Evolutionary conservation across 257 asterid species (phyloP), one percentile per base, ranked within the genome.

Genomic region (Solanum pinnatisectum): DNA sequence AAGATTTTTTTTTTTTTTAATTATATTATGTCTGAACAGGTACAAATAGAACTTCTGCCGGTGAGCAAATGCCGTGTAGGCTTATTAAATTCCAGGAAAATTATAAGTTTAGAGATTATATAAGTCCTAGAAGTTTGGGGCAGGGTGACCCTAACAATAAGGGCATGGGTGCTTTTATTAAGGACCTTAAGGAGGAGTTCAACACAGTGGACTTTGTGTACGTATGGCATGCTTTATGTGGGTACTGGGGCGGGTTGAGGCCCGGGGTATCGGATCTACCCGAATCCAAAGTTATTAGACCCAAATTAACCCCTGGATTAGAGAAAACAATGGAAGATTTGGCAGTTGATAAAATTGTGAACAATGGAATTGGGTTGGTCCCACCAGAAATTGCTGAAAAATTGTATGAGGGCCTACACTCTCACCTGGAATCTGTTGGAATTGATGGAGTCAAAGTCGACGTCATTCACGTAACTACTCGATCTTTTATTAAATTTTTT

Each of bases 1-100:
- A 3, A 12, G 6, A 18, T 8, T 35, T 33, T 74, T 20, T n/a
- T 4, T 40, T 40, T 77, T 23, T 27, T 4, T 25, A 39, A 40
- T 25, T 46, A 81, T 30, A 25, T 46, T 30, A 46, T 3, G 20
- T 81, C 3, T 46, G 2, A 1, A 81, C 68, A 46, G 85, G 85
- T 81, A 46, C 93, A 52, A 94, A 94, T 77, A 89, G 99, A 42
- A 96, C 99, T 18, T 90, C 98, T 10, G 99, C 99, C 4, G 98
- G 98, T 0, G 99, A 96, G 88, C 98, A 96, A 88, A 96, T 96
- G 99, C 99, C 99, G 0, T 96, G 99, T 90, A 88, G 98, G 90
- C 91, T 96, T 25, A 94, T 92, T 32, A 90, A 93, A 78, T 96
- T 95, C 88, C 89, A 92, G 88, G 99, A 96, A 44, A 96, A 96